Conservation (phyloP, 768 basidiomycete genomes). For the Leccinum aurantiacum region DNA sequence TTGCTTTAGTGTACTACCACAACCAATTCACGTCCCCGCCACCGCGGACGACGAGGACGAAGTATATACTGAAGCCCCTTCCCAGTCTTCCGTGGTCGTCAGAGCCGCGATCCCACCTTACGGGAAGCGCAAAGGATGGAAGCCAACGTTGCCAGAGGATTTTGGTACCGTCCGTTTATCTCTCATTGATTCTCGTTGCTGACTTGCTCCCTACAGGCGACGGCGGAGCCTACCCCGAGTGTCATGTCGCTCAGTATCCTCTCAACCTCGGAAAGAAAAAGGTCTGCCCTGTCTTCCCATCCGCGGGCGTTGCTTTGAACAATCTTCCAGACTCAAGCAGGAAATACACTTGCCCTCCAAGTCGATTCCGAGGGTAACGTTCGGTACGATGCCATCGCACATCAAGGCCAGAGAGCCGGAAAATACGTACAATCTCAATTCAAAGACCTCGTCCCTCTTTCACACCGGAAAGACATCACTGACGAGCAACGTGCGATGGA, state of each 20-base stretch:
- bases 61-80: slow-evolving; percentile 24
- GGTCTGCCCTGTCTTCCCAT: slow-evolving; percentile 42
- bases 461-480: slow-evolving; percentile 83
- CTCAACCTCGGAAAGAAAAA: slow-evolving; percentile 95
- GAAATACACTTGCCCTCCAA: slow-evolving; percentile 94
- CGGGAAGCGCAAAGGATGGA: slow-evolving; percentile 85
- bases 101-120: slow-evolving; percentile 73
- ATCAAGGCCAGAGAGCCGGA: slow-evolving; percentile 87
- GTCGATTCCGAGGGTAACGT: slow-evolving; percentile 97
- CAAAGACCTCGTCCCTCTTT: slow-evolving; percentile 94
- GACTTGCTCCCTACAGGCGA: slow-evolving; percentile 49
- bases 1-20: slow-evolving; percentile 58
- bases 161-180: slow-evolving; percentile 57
- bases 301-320: background rate
- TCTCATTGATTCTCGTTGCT: background rate
- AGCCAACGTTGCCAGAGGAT: slow-evolving; percentile 76
- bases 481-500: slow-evolving; percentile 79
- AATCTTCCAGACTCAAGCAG: slow-evolving; percentile 70
- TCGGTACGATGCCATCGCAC: slow-evolving; percentile 95
- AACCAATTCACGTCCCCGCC: slow-evolving; percentile 54
- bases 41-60: slow-evolving; percentile 64
- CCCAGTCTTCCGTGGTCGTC: slow-evolving; percentile 42
- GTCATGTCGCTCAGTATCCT: slow-evolving; percentile 96
- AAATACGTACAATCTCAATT: slow-evolving; percentile 92
- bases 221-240: slow-evolving; percentile 90